Conservation (phyloP, 2,329 filamentous ascomycete genomes). For the Fusarium pilosicola region DNA sequence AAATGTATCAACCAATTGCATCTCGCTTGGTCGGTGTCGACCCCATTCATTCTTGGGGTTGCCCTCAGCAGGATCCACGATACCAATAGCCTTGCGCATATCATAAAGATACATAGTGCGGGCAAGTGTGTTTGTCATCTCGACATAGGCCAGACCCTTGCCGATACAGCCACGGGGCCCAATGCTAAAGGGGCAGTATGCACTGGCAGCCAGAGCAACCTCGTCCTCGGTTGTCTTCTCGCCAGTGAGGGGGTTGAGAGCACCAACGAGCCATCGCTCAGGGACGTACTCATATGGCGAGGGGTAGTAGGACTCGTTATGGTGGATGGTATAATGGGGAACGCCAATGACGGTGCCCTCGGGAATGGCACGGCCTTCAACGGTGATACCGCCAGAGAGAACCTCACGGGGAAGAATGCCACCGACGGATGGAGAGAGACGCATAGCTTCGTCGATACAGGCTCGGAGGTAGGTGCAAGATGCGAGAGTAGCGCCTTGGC, state of each 20-base stretch:
- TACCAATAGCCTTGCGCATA: slow-evolving; percentile 60
- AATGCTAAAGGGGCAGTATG: slow-evolving; percentile 79
- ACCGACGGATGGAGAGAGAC: slow-evolving; percentile 69
- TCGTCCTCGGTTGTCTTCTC: slow-evolving; percentile 60
- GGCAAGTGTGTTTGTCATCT: slow-evolving; percentile 72
- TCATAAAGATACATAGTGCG: slow-evolving; percentile 71
- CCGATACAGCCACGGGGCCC: slow-evolving; percentile 78
- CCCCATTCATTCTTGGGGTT: slow-evolving; percentile 61
- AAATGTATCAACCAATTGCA: slow-evolving; percentile 77
- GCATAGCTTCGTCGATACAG: slow-evolving; percentile 74
- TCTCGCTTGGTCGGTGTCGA: slow-evolving; percentile 67
- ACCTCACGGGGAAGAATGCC: slow-evolving; percentile 70
- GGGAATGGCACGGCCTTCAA: slow-evolving; percentile 65
- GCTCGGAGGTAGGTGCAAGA: slow-evolving; percentile 69
- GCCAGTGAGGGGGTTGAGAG: slow-evolving; percentile 50
- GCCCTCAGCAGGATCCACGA: slow-evolving; percentile 64
- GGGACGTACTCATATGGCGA: slow-evolving; percentile 68
- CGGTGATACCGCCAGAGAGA: slow-evolving; percentile 61
- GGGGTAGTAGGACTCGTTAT: slow-evolving; percentile 71
- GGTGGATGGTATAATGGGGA: slow-evolving; percentile 75
- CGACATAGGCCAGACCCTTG: slow-evolving; percentile 74
- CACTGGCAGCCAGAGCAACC: slow-evolving; percentile 66
- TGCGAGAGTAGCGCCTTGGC: slow-evolving; percentile 59
- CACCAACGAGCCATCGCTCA: slow-evolving; percentile 71
- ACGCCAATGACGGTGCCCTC: slow-evolving; percentile 71